Conservation (phyloP, 2,329 filamentous ascomycete species). For the Xylaria sp. region DNA sequence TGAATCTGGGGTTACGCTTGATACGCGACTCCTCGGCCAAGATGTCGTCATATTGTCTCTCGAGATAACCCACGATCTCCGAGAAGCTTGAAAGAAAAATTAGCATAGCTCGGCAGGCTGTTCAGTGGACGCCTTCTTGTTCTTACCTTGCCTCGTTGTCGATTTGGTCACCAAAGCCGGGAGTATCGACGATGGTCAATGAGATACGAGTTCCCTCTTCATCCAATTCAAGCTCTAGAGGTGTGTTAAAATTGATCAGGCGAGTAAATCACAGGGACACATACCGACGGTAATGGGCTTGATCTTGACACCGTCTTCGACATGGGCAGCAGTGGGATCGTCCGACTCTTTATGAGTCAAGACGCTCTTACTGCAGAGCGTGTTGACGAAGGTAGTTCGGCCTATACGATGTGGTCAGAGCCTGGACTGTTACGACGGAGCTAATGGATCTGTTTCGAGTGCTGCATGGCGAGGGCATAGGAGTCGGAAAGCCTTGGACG, state of each 20-base stretch:
- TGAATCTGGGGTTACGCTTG: conserved; percentile 99
- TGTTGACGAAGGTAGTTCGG: conserved; percentile 99
- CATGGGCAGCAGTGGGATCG: conserved; percentile 85
- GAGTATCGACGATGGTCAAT: conserved; percentile 97
- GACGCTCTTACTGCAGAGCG: conserved; percentile 94
- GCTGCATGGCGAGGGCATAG: neutral
- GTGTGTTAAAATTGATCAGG: conserved; percentile 41
- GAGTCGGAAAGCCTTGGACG: conserved; percentile 29
- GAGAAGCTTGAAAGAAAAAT: conserved; percentile 73
- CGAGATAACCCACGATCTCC: conserved; percentile 97
- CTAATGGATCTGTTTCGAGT: conserved; percentile 26
- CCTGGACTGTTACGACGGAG: conserved; percentile 6
- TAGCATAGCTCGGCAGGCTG: conserved; percentile 18
- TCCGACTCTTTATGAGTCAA: conserved; percentile 92
- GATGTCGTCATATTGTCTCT: conserved; percentile 99
- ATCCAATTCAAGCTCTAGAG: conserved; percentile 87
- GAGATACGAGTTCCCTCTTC: conserved; percentile 99
- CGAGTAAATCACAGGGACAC: conserved; percentile 49
- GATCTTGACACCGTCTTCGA: conserved; percentile 98
- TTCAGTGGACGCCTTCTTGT: neutral
- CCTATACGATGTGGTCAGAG: conserved; percentile 63
- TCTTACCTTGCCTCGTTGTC: conserved; percentile 96
- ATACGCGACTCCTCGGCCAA: conserved; percentile 99
- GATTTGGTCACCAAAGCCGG: conserved; percentile 97
- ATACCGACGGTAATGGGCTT: conserved; percentile 97